Percentiles rank a stretch among this genome's conserved stretches.
These are phyloP conservation scores for Volvox africanus DNA, from an alignment of 139 green algal genomes.

Conservation along the genomic window DNA sequence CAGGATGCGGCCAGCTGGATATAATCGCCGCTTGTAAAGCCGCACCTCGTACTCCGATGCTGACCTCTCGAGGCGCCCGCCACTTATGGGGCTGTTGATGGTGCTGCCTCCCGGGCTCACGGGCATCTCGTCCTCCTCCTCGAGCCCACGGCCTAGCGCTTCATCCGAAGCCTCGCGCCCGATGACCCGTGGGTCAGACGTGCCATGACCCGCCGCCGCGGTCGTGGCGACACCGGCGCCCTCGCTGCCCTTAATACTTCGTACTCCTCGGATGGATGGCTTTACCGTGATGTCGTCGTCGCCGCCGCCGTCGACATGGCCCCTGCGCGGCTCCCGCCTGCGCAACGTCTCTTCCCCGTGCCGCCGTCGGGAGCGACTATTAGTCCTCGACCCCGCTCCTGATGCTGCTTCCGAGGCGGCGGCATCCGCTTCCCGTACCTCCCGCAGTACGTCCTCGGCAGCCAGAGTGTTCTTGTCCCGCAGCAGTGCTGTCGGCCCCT, in stretches of 20 bases:
- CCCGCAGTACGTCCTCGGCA: conserved; percentile 24
- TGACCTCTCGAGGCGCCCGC: background rate
- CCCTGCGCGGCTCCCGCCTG: background rate
- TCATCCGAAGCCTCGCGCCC: background rate
- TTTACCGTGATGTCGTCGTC: background rate
- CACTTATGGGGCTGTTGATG: background rate
- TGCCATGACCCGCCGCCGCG: background rate
- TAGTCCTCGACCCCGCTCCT: background rate
- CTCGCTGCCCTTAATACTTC: no score
- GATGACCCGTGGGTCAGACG: no score
- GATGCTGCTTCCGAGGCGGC: conserved; percentile 1
- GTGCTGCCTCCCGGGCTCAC: conserved; percentile 4
- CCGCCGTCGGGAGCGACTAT: background rate
- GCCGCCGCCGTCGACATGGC: background rate
- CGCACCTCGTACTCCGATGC: conserved; percentile 1
- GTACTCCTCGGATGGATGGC: no score
- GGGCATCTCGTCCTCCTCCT: background rate
- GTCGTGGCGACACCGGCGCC: no score
- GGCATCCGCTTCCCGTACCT: background rate
- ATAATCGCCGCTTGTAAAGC: conserved; percentile 64
- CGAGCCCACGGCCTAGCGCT: background rate
- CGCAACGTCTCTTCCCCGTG: background rate
- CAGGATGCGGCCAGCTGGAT: conserved; percentile 85
- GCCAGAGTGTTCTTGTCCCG: background rate
- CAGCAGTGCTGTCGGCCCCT: background rate